phyloP scores from a whole-genome alignment of 352 stramenopile species.

The Phytophthora meadii region DNA sequence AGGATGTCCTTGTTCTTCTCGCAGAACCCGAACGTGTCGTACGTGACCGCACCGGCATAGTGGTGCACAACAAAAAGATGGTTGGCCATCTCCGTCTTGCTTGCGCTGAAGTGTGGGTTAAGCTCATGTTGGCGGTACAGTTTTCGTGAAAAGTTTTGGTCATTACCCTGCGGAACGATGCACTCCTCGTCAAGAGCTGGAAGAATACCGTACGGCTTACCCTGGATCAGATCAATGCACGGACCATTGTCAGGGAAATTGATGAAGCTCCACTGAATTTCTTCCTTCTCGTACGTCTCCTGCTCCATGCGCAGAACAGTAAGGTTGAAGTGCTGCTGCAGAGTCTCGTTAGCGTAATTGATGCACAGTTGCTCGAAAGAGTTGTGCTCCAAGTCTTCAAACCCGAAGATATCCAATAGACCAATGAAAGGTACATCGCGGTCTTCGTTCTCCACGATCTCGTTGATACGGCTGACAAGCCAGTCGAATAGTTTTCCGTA shows the following conservation, averaged over 20 bases:
- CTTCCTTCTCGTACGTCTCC: conserved; percentile 88
- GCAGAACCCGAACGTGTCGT: conserved; percentile 94
- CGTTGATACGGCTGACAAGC: conserved; percentile 89
- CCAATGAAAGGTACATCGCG: conserved; percentile 72
- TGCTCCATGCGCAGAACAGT: conserved; percentile 90
- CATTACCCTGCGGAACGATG: conserved; percentile 88
- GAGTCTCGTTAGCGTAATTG: conserved; percentile 94
- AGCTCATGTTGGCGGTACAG: conserved; percentile 74
- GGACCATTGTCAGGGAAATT: conserved; percentile 91
- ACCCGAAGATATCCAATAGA: conserved; percentile 90
- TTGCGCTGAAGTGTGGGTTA: conserved; percentile 77
- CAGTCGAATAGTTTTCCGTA: conserved; percentile 96
- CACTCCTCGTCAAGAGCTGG: conserved; percentile 91
- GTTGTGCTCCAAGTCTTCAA: conserved; percentile 90
- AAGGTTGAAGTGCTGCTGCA: conserved; percentile 94
- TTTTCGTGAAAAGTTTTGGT: conserved; percentile 89
- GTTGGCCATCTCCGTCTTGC: conserved; percentile 82
- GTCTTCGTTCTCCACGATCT: conserved; percentile 73
- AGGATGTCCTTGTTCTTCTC: conserved; percentile 97
- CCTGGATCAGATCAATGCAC: conserved; percentile 91
- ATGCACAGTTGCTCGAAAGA: conserved; percentile 97
- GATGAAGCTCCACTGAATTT: conserved; percentile 91
- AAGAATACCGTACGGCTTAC: conserved; percentile 85
- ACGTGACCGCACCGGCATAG: conserved; percentile 95
- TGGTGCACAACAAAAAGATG: conserved; percentile 89